Evolutionary conservation across 208 protist species (phyloP), one percentile per base, ranked within the genome.

Genomic region (Leishmania lainsoni): DNA sequence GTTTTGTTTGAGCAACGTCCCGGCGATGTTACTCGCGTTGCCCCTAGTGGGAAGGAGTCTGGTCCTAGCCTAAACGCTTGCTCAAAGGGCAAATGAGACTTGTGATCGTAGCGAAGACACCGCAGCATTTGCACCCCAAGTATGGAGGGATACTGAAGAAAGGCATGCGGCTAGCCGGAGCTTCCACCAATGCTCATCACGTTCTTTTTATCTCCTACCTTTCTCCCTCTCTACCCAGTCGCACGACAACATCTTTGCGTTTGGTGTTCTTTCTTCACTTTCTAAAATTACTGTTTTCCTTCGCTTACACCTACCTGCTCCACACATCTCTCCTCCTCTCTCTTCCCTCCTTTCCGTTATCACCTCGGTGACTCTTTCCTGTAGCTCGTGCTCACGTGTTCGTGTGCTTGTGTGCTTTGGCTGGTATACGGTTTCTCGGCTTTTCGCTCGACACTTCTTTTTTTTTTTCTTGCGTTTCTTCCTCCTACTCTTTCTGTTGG

Each of bases 321-420:
- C 66, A 17, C 66, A 10, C 39, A 0, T 9, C 12, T 69, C 63
- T 69, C 29, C 12, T n/a, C n/a, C 35, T 81, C 48, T 75, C 48
- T 54, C 74, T 35, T 63, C 63, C 51, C 54, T 79, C 63, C 75
- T 87, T 45, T 61, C 68, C 72, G 17, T 79, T 39, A 56, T 76
- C 16, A 45, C 42, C 42, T 45, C 42, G 42, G 42, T 45, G 42
- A 45, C 39, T 71, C 39, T 71, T 42, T 39, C 17, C 20, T 14
- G n/a, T 20, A 26, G 66, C 16, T 39, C 20, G 10, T 48, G 66
- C 66, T 71, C 39, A 45, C 42, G 42, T 45, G 42, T 71, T 20
- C 20, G 35, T 39, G 35, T 71, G 35, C 14, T 16, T 71, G 63
- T 69, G 20, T 69, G 20, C 26, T n/a, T 71, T 71, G 3, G 32